Base-by-base conservation (phyloP, 192 early-diverging fungal species). In the Umbelopsis vinacea region DNA sequence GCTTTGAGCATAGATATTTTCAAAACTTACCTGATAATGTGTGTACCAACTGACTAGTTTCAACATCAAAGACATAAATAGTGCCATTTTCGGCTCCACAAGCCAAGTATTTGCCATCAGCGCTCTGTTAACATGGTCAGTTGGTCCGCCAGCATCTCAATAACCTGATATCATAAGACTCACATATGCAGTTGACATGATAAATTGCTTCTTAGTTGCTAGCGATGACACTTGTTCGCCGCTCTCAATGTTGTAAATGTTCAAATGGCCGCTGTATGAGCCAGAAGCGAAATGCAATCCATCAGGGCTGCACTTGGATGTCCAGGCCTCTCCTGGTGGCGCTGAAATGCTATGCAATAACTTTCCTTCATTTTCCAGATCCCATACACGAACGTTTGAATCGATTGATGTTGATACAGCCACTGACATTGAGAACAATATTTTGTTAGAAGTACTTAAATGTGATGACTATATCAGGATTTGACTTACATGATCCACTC, bases 151-250 rank as follows among this genome's bases (percentile, higher is more conserved):
- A 33, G 22, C 11, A 40, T 38, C 21, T 24, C 45, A 22, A 21
- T 22, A 21, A 19, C 7, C 43, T 1, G 9, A 35, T 14, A 29
- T 52, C 22, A 37, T 8, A 50, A 33, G 21, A 77, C 85, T 80
- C 83, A 92, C 89, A 79, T 90, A 94, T 24, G 92, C 93, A 33
- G 92, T 78, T 53, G 84, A 87, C 88, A 94, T 90, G n/a, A 92
- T 78, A 69, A 95, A 96, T 70, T 92, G 92, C 26, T 88, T 88
- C 35, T 85, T 80, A 12, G 91, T 93, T 37, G 89, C 84, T 29
- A 94, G 84, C 0, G 82, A 77, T 21, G 86, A 81, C 21, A 88
- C 90, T 71, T 91, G 92, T 50, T 84, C 83, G 14, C 91, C 87
- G 11, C 82, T 87, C 60, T 92, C 92, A 7, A 90, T 80, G 33